Base-by-base conservation (phyloP, 108 stramenopile species). In the Fragilaria radians region DNA sequence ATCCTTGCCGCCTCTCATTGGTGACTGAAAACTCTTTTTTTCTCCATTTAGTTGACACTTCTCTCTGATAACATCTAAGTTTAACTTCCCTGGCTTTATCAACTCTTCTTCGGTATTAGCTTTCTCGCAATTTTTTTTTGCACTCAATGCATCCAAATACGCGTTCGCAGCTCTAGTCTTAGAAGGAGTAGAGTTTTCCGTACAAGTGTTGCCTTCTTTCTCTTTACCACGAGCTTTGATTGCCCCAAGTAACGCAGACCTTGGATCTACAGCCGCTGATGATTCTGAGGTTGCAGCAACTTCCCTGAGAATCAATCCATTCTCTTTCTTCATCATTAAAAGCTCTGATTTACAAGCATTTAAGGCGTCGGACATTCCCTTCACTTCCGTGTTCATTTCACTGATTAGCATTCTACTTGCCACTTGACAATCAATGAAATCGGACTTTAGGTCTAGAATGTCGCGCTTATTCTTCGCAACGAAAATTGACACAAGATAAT, bases 401-500 rank as follows among this genome's bases (percentile, higher is more conserved):
- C 65, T 52, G 25, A 93, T 66, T 2, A 69, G 73, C 49, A 93
- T 65, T 27, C 81, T 59, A 65, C 86, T 82, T 28, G 86, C 81
- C 42, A 73, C 73, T 45, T 81, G 75, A 72, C 83, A 80, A 30
- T 74, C 68, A 47, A 85, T 82, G 54, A 88, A 85, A 36, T 93
- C 92, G 0, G 59, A 59, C 2, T 28, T 28, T 26, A 93, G 54
- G 31, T 77, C 60, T 57, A 93, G 71, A 9, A 74, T 67, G 29
- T 83, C 59, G 32, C 82, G 65, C 22, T 79, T 77, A 14, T 75
- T 72, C 56, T 89, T 88, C 17, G 64, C 61, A 24, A 77, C 73
- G 62, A 86, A 93, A 31, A 88, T 79, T 56, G 74, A 77, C 7
- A 95, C 86, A 42, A 97, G 79, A 62, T 92, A 94, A 73, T 97